These are phyloP conservation scores for Hemerocallis citrina DNA, from an alignment of 106 monocot species.

Conservation along the genomic window DNA sequence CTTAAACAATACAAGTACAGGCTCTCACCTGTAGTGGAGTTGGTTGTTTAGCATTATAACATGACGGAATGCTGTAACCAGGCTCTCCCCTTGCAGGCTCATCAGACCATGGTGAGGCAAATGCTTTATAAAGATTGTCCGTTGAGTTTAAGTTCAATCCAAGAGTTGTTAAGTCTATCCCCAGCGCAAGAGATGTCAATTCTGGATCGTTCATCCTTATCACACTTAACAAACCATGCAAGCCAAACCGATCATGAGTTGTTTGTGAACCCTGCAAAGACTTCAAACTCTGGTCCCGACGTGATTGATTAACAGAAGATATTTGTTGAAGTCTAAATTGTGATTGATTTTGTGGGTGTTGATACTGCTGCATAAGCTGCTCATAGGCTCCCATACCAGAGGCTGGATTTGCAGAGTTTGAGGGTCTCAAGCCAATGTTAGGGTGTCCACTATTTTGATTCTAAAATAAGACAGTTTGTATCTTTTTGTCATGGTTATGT, in stretches of 20 bases:
- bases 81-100: slow-evolving; percentile 84
- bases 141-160: slow-evolving; percentile 82
- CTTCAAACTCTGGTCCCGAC: slow-evolving; percentile 65
- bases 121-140: slow-evolving; percentile 85
- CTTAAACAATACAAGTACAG: neutral
- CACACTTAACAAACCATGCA: slow-evolving; percentile 73
- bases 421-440: slow-evolving; percentile 66
- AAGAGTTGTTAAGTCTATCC: slow-evolving; percentile 86
- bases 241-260: slow-evolving; percentile 61
- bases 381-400: slow-evolving; percentile 68
- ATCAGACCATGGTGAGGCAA: slow-evolving; percentile 88
- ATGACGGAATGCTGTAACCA: slow-evolving; percentile 61
- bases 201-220: slow-evolving; percentile 80
- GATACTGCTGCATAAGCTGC: slow-evolving; percentile 81
- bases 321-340: slow-evolving; percentile 68
- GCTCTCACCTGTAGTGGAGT: slow-evolving; percentile 43
- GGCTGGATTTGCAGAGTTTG: slow-evolving; percentile 42
- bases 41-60: slow-evolving; percentile 69
- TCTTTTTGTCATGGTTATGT: neutral
- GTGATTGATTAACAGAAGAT: slow-evolving; percentile 58
- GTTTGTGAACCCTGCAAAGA: slow-evolving; percentile 36
- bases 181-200: slow-evolving; percentile 81
- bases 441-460: slow-evolving; percentile 59
- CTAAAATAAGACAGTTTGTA: slow-evolving; percentile 13
- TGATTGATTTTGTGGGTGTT: slow-evolving; percentile 64